These are phyloP conservation scores for Basidiobolus meristosporus DNA, from an alignment of 371 early-diverging fungal species.

Conservation along the genomic window DNA sequence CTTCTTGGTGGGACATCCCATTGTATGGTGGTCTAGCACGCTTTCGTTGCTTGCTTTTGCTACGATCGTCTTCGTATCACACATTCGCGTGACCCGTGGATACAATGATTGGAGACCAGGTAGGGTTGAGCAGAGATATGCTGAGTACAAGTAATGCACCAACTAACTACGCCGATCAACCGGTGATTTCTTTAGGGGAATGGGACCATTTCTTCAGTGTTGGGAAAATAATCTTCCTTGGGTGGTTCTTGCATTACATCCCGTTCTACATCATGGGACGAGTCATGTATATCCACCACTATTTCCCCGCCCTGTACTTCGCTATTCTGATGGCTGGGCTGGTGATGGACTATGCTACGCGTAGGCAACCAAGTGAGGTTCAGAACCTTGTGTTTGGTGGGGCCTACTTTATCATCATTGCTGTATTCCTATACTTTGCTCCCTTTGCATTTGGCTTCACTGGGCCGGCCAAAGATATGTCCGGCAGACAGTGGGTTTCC, in stretches of 20 bases:
- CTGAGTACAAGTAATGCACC: background rate
- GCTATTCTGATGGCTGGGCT: conserved; percentile 52
- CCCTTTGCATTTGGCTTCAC: conserved; percentile 8
- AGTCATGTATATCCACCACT: conserved; percentile 95
- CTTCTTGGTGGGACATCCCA: conserved; percentile 87
- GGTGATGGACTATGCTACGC: conserved; percentile 43
- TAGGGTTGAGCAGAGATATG: conserved; percentile 1
- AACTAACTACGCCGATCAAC: background rate
- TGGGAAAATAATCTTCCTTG: conserved; percentile 51
- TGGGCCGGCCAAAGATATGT: background rate
- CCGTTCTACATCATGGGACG: conserved; percentile 97
- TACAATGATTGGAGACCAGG: conserved; percentile 32
- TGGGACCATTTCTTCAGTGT: conserved; percentile 57
- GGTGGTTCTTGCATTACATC: conserved; percentile 93
- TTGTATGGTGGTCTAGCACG: conserved; percentile 85
- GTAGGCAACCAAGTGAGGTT: background rate
- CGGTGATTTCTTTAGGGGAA: conserved; percentile 17
- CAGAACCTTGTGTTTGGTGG: background rate
- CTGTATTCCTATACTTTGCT: conserved; percentile 3
- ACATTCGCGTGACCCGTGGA: conserved; percentile 46
- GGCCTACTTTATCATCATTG: background rate
- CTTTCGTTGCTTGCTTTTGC: conserved; percentile 34
- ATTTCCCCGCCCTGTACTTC: conserved; percentile 96
- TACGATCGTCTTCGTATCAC: conserved; percentile 20
- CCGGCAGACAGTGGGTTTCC: background rate